phyloP scores from a whole-genome alignment of 805 yeast species.

The Candida methanosorbosa region DNA sequence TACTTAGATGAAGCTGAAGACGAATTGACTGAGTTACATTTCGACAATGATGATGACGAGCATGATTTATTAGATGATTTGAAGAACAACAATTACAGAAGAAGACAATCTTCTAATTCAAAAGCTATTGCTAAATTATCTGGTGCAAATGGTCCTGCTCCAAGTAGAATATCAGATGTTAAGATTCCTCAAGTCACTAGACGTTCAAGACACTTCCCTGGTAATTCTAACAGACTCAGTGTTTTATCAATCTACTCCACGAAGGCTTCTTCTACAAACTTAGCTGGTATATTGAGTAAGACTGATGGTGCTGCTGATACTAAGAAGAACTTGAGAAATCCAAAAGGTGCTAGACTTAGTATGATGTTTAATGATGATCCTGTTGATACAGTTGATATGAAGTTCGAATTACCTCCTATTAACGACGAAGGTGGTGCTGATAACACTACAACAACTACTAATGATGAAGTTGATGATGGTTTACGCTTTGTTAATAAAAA shows the following conservation, averaged over 20 bases:
- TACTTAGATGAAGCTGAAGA: background rate
- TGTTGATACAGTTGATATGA: constrained; percentile 19
- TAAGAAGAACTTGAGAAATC: constrained; percentile 1
- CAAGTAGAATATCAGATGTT: constrained; percentile 51
- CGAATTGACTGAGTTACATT: background rate
- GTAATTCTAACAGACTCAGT: constrained; percentile 58
- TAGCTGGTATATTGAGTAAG: constrained; percentile 34
- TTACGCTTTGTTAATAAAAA: constrained; percentile 26
- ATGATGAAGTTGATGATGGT: constrained; percentile 7
- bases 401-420: constrained; percentile 3
- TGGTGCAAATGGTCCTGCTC: no score
- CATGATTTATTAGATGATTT: background rate
- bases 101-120: background rate
- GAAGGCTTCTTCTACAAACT: constrained; percentile 52
- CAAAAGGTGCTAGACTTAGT: constrained; percentile 19
- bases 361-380: constrained; percentile 19
- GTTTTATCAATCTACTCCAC: constrained; percentile 69
- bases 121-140: background rate
- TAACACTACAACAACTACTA: background rate
- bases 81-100: background rate
- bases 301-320: constrained; percentile 6
- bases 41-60: background rate
- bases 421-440: background rate
- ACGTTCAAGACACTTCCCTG: constrained; percentile 52
- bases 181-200: constrained; percentile 65